Conservation (phyloP, 805 yeast species). For the Metschnikowia similis region DNA sequence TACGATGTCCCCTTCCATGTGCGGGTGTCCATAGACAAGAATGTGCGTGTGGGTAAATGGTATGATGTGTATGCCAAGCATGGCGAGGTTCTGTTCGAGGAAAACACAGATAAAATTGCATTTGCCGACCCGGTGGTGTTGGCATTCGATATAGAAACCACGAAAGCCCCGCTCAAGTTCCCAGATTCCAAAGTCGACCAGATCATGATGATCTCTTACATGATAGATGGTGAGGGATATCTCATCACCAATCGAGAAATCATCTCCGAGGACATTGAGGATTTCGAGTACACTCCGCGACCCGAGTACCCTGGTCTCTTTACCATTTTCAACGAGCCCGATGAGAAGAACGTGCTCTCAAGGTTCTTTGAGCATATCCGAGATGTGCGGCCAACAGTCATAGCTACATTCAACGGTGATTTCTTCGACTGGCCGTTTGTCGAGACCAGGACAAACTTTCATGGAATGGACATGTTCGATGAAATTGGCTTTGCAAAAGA, state of each 20-base stretch:
- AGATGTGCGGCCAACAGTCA: conserved; percentile 90
- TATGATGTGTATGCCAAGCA: conserved; percentile 68
- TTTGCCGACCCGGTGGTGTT: conserved; percentile 96
- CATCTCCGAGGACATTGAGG: conserved; percentile 90
- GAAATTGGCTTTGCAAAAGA: conserved; percentile 94
- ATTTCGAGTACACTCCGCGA: conserved; percentile 95
- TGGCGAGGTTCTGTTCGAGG: conserved; percentile 50
- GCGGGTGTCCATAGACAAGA: conserved; percentile 87
- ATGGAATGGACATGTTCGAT: conserved; percentile 82
- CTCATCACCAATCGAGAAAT: conserved; percentile 92
- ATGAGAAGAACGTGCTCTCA: conserved; percentile 69
- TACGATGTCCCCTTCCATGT: conserved; percentile 97
- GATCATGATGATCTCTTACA: conserved; percentile 98
- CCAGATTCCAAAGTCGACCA: conserved; percentile 91
- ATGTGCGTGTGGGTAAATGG: conserved; percentile 94
- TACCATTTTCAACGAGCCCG: conserved; percentile 83
- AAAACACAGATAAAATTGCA: conserved; percentile 71
- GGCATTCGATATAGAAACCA: conserved; percentile 97
- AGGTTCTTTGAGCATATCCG: conserved; percentile 87
- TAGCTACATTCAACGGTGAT: conserved; percentile 97
- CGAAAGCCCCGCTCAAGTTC: conserved; percentile 91
- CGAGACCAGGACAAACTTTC: conserved; percentile 78
- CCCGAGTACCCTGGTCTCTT: conserved; percentile 93
- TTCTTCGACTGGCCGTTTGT: conserved; percentile 99
- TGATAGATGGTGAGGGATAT: conserved; percentile 97